These are phyloP conservation scores for Erysiphe pisi DNA, from an alignment of 2,329 filamentous ascomycete genomes.

Conservation along the genomic window DNA sequence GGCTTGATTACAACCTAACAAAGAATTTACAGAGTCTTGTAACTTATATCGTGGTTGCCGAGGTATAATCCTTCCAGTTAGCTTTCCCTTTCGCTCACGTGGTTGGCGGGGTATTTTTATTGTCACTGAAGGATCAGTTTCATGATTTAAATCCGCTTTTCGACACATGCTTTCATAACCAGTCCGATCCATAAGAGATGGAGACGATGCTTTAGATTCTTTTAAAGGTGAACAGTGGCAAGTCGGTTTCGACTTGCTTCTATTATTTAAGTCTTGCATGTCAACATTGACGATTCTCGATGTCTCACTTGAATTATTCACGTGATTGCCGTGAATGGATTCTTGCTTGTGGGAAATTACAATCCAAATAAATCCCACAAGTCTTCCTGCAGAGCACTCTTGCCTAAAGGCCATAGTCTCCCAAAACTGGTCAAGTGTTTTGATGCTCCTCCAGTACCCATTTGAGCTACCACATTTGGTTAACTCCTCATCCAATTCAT, in stretches of 20 bases:
- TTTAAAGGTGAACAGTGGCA: neutral
- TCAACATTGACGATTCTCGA: neutral
- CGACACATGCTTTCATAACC: neutral
- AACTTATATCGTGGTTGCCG: constrained; percentile 57
- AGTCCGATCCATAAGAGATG: neutral
- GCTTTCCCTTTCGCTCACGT: constrained; percentile 36
- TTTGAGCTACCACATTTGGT: constrained; percentile 48
- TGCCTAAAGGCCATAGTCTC: constrained; percentile 96
- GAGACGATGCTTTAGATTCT: neutral
- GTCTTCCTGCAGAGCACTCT: constrained; percentile 82
- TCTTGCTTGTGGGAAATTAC: constrained; percentile 48
- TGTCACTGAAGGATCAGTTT: neutral
- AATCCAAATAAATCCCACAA: constrained; percentile 93
- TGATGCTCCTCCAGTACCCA: constrained; percentile 73
- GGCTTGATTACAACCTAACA: neutral
- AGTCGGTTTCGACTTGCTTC: neutral
- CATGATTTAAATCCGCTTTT: neutral
- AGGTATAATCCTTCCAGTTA: constrained; percentile 51
- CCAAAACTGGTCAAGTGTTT: constrained; percentile 86
- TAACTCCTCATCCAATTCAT: constrained; percentile 78
- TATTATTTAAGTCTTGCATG: neutral
- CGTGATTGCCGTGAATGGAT: neutral
- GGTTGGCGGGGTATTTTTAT: neutral
- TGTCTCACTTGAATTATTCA: neutral
- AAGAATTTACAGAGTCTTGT: constrained; percentile 36